Evolutionary conservation across 1,284 basidiomycete species (phyloP).

Genomic region (Microbotryum saponariae): DNA sequence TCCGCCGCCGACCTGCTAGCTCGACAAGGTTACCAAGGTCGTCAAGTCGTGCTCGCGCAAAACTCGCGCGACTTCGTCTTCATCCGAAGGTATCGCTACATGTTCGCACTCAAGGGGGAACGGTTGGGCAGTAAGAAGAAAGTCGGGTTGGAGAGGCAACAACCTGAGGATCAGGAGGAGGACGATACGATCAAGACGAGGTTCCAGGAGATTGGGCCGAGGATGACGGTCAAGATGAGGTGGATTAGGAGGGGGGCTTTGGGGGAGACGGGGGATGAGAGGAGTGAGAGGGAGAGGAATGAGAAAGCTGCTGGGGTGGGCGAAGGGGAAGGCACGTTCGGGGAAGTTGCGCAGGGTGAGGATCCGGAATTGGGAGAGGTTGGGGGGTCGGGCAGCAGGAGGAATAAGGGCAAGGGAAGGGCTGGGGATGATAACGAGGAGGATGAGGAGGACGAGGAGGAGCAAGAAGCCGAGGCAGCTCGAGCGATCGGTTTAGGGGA

Average conservation of each 20-base stretch:
- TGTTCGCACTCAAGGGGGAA: slow-evolving; percentile 34
- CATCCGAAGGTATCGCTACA: slow-evolving; percentile 59
- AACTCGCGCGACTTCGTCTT: slow-evolving; percentile 98
- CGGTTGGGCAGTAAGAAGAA: slow-evolving; percentile 30
- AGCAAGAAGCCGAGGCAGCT: slow-evolving; percentile 20
- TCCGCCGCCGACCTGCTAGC: slow-evolving; percentile 68
- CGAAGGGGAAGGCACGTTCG: slow-evolving; percentile 10
- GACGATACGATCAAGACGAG: slow-evolving; percentile 58
- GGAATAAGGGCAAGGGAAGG: neutral
- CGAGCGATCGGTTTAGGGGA: slow-evolving; percentile 22
- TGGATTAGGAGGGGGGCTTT: slow-evolving; percentile 69
- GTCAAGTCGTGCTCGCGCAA: slow-evolving; percentile 95
- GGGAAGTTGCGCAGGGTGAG: slow-evolving; percentile 7
- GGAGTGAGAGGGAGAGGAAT: slow-evolving; percentile 14
- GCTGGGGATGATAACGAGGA: slow-evolving; percentile 8
- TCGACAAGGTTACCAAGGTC: slow-evolving; percentile 47
- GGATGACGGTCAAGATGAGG: slow-evolving; percentile 89
- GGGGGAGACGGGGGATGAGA: slow-evolving; percentile 30
- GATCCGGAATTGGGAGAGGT: slow-evolving; percentile 2
- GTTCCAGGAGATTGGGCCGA: slow-evolving; percentile 94
- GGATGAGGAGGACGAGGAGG: slow-evolving; percentile 13
- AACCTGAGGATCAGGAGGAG: slow-evolving; percentile 18
- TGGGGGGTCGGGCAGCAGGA: neutral
- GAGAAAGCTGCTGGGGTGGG: slow-evolving; percentile 18
- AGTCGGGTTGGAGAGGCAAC: slow-evolving; percentile 11